These are phyloP conservation scores for Vigna angularis DNA, from an alignment of 306 rosid genomes.

Conservation along the genomic window DNA sequence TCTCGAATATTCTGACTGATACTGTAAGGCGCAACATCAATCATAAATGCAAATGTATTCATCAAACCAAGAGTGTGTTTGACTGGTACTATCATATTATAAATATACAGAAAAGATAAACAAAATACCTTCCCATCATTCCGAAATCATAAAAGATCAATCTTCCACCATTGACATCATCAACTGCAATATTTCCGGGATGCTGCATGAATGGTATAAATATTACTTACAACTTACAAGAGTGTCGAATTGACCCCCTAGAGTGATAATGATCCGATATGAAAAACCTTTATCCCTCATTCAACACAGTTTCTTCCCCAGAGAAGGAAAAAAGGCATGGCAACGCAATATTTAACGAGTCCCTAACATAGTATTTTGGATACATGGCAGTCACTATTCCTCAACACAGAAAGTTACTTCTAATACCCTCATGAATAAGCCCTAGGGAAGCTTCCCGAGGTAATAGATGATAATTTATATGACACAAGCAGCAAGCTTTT, in stretches of 20 bases:
- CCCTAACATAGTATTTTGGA: slow-evolving; percentile 25
- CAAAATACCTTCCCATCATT: slow-evolving; percentile 97
- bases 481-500: slow-evolving; percentile 3
- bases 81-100: neutral
- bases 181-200: slow-evolving; percentile 99
- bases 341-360: slow-evolving; percentile 9
- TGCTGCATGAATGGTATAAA: slow-evolving; percentile 65
- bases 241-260: slow-evolving; percentile 34
- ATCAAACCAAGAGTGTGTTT: slow-evolving; percentile 31
- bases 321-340: slow-evolving; percentile 3
- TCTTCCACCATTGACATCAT: slow-evolving; percentile 99
- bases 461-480: slow-evolving; percentile 26
- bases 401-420: neutral
- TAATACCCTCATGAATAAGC: neutral
- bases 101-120: slow-evolving; percentile 38
- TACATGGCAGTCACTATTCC: slow-evolving; percentile 4
- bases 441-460: slow-evolving; percentile 26
- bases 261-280: slow-evolving; percentile 34
- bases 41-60: slow-evolving; percentile 38
- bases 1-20: slow-evolving; percentile 93
- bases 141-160: slow-evolving; percentile 99
- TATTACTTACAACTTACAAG: neutral
- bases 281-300: slow-evolving; percentile 26
- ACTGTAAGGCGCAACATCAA: slow-evolving; percentile 60
- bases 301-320: slow-evolving; percentile 25